Conservation (phyloP, 805 yeast species). For the Priceomyces haplophilus region DNA sequence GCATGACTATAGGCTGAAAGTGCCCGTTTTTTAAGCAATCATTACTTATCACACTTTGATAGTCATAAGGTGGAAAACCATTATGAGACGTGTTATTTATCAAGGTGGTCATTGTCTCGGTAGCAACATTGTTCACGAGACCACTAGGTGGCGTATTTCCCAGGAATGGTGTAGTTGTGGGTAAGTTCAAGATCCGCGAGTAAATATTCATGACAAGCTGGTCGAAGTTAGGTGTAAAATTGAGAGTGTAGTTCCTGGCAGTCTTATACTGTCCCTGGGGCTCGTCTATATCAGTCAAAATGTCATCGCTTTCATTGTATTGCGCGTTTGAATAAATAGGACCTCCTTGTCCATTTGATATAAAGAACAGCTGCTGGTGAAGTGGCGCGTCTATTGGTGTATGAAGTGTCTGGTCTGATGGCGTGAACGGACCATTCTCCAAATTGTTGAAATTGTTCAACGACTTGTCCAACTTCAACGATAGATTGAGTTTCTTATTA, state of each 20-base stretch:
- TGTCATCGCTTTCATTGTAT: conserved; percentile 41
- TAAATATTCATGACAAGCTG: conserved; percentile 34
- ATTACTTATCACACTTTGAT: conserved; percentile 28
- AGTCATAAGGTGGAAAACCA: conserved; percentile 28
- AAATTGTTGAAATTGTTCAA: conserved; percentile 18
- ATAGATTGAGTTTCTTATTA: conserved; percentile 31
- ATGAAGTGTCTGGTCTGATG: conserved; percentile 41
- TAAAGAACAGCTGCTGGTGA: conserved; percentile 5
- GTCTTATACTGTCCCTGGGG: conserved; percentile 14
- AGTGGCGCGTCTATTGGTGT: conserved; percentile 35
- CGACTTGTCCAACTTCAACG: conserved; percentile 33
- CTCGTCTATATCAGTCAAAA: conserved; percentile 40
- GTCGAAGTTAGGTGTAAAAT: conserved; percentile 36
- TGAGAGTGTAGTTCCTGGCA: conserved; percentile 30
- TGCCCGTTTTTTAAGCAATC: conserved; percentile 30
- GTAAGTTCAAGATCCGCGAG: conserved; percentile 34
- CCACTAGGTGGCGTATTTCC: conserved; percentile 45
- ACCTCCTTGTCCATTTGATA: background rate
- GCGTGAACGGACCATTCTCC: conserved; percentile 38
- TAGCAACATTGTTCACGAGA: conserved; percentile 41
- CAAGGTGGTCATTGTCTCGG: conserved; percentile 34
- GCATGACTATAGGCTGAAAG: conserved; percentile 39
- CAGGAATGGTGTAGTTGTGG: conserved; percentile 45
- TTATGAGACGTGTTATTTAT: conserved; percentile 15
- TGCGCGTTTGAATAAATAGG: conserved; percentile 29